These are phyloP conservation scores for Hymenoscyphus albidus DNA, from an alignment of 2,329 filamentous ascomycete species.

Conservation along the genomic window DNA sequence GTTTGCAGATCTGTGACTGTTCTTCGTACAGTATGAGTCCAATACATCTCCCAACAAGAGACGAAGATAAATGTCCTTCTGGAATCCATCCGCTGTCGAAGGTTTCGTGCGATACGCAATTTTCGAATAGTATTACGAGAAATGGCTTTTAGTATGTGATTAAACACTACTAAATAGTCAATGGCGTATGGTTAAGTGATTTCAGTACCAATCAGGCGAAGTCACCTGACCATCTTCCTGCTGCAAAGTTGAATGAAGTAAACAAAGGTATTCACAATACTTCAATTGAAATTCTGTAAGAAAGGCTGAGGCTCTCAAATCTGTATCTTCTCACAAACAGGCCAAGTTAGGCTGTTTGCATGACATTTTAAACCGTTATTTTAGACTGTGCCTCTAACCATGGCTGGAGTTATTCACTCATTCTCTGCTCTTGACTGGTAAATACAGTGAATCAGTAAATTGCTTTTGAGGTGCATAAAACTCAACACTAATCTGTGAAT, in stretches of 20 bases:
- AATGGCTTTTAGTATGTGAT: background rate
- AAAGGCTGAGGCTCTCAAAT: background rate
- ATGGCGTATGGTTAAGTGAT: background rate
- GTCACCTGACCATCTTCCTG: background rate
- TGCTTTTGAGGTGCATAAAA: no score
- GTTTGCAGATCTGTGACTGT: background rate
- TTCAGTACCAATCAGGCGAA: background rate
- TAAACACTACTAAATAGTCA: background rate
- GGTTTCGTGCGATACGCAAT: background rate
- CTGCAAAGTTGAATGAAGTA: background rate
- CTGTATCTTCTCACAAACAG: background rate
- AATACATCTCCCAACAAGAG: background rate
- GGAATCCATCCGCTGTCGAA: no score
- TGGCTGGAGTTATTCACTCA: background rate
- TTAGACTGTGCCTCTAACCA: background rate
- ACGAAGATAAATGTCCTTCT: no score
- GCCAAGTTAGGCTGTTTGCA: background rate
- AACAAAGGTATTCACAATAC: background rate
- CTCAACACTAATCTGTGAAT: no score
- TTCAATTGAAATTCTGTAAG: background rate
- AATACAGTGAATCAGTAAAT: no score
- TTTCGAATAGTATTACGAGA: background rate
- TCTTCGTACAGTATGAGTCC: background rate
- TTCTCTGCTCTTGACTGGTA: no score
- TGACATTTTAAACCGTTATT: no score